A percentile compares a stretch with the other conserved stretches of the same genome.
Evolutionary conservation across 2,329 filamentous ascomycete genomes (phyloP).

Genomic region (Trichophyton mentagrophytes): DNA sequence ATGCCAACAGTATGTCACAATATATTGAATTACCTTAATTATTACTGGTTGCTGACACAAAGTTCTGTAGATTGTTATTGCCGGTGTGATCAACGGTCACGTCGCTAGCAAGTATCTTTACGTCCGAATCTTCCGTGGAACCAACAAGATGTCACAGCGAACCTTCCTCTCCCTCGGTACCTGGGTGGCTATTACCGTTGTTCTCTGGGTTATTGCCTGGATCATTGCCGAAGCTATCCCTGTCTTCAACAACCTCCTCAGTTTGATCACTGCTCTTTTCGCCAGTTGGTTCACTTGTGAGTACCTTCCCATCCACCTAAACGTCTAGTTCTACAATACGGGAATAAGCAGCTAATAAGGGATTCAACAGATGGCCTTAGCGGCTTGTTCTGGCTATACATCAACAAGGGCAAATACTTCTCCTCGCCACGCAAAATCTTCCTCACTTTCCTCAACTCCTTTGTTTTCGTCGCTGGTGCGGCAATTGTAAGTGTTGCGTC

Average conservation of each 20-base stretch:
- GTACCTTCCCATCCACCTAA: slow-evolving; percentile 11
- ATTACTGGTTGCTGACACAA: neutral
- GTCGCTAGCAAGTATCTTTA: slow-evolving; percentile 56
- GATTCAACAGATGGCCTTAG: slow-evolving; percentile 25
- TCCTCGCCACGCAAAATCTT: slow-evolving; percentile 32
- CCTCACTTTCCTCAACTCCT: slow-evolving; percentile 34
- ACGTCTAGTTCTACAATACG: neutral
- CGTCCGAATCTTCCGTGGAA: slow-evolving; percentile 48
- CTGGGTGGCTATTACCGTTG: slow-evolving; percentile 47
- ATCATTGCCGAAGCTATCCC: slow-evolving; percentile 58
- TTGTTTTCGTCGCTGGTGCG: slow-evolving; percentile 28
- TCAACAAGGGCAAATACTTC: slow-evolving; percentile 34
- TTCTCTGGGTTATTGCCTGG: slow-evolving; percentile 50
- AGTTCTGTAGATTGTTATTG: slow-evolving; percentile 45
- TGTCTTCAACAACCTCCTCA: slow-evolving; percentile 54
- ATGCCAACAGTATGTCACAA: slow-evolving; percentile 42
- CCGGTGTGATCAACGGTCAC: slow-evolving; percentile 57
- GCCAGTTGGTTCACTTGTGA: slow-evolving; percentile 54
- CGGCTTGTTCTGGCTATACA: slow-evolving; percentile 36
- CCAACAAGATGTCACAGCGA: slow-evolving; percentile 41
- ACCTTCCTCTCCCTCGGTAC: slow-evolving; percentile 40
- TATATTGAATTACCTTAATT: neutral
- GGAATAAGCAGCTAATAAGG: neutral
- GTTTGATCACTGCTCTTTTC: slow-evolving; percentile 50
- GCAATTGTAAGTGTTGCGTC: slow-evolving; percentile 17